Conservation (phyloP, 179 eudicot species). For the Silene vulgaris region DNA sequence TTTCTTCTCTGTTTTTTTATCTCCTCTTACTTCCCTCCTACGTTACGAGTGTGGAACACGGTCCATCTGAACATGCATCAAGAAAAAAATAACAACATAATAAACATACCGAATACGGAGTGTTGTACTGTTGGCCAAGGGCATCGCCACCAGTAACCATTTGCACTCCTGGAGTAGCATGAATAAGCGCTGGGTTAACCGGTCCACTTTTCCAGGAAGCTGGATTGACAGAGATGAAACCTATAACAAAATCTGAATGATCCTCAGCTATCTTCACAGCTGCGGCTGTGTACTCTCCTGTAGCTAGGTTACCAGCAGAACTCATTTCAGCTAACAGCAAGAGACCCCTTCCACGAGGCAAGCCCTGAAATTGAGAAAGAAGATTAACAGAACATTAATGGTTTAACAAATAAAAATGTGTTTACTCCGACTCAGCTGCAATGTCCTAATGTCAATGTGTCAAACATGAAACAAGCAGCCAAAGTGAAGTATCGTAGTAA, state of each 20-base stretch:
- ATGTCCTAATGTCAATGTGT: not conserved
- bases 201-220: slow-evolving; percentile 82
- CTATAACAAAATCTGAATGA: slow-evolving; percentile 90
- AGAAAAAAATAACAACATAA: not conserved
- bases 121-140: slow-evolving; percentile 91
- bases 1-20: no score
- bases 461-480: not conserved
- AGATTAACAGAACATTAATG: not conserved
- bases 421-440: not conserved
- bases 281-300: slow-evolving; percentile 89
- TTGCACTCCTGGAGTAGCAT: slow-evolving; percentile 97
- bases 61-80: not conserved
- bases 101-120: slow-evolving; percentile 70
- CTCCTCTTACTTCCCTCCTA: no score
- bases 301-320: slow-evolving; percentile 91
- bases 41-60: no score
- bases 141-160: slow-evolving; percentile 92
- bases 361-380: slow-evolving; percentile 40
- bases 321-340: slow-evolving; percentile 97
- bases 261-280: slow-evolving; percentile 86
- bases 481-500: not conserved
- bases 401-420: not conserved
- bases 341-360: slow-evolving; percentile 80
- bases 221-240: slow-evolving; percentile 93
- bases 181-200: slow-evolving; percentile 68